phyloP scores from a whole-genome alignment of 495 filamentous ascomycete genomes.

The Rhypophila decipiens region DNA sequence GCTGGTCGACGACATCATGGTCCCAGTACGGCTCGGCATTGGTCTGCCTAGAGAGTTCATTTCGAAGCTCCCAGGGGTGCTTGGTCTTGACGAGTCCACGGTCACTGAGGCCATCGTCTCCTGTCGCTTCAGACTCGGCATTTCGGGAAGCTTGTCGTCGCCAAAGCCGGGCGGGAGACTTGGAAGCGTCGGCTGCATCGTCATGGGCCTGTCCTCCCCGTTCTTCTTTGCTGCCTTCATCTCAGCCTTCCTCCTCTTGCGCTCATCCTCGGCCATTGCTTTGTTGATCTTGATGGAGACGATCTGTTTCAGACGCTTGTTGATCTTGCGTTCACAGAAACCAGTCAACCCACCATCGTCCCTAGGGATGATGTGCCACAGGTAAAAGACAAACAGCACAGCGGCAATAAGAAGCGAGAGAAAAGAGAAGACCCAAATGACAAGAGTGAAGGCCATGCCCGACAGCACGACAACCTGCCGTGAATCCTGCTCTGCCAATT shows the following conservation, averaged over 20 bases:
- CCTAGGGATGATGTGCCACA: slow-evolving; percentile 81
- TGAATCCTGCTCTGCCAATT: slow-evolving; percentile 62
- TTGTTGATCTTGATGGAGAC: slow-evolving; percentile 78
- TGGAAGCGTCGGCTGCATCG: slow-evolving; percentile 56
- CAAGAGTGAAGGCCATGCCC: slow-evolving; percentile 84
- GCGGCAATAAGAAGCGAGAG: slow-evolving; percentile 66
- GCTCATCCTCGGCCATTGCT: slow-evolving; percentile 69
- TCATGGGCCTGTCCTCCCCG: slow-evolving; percentile 44
- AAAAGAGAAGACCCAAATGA: slow-evolving; percentile 82
- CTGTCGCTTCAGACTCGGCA: slow-evolving; percentile 56
- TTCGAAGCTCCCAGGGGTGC: slow-evolving; percentile 45
- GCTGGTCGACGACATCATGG: slow-evolving; percentile 27
- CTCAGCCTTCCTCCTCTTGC: slow-evolving; percentile 49
- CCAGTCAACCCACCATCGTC: slow-evolving; percentile 69
- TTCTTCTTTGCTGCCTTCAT: slow-evolving; percentile 49
- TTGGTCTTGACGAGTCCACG: slow-evolving; percentile 51
- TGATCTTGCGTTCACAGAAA: slow-evolving; percentile 87
- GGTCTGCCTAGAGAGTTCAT: slow-evolving; percentile 39
- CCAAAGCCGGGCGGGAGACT: slow-evolving; percentile 42
- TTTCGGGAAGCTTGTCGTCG: slow-evolving; percentile 50
- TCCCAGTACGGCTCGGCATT: slow-evolving; percentile 29
- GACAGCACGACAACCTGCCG: slow-evolving; percentile 74
- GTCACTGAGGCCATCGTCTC: slow-evolving; percentile 64
- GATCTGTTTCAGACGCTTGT: slow-evolving; percentile 70
- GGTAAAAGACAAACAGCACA: slow-evolving; percentile 75